Evolutionary conservation across 768 basidiomycete genomes (phyloP), one percentile per base, ranked within the genome.

Genomic region (Tylopilus rubrobrunneus): DNA sequence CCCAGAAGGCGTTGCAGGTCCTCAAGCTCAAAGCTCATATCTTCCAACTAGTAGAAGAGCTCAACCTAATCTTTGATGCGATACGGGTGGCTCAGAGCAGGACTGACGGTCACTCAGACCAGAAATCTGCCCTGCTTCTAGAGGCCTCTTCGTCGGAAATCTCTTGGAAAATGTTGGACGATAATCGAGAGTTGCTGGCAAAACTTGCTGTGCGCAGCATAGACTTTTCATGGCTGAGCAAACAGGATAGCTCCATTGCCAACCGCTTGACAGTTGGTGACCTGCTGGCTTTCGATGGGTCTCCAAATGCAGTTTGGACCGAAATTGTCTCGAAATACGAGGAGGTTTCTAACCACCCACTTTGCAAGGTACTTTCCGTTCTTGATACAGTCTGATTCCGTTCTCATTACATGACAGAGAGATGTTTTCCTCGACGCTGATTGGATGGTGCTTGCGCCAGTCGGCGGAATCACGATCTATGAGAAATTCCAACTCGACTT

Each of bases 381-480:
- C 44, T 17, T 23, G 48, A 17, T 2, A 15, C n/a, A 19, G 7
- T 28, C 17, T 51, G 40, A 55, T 40, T 47, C 10, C 12, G 17
- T 43, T 52, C 37, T 60, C 43, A n/a, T 19, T 33, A 31, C 44
- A 49, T 17, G 53, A 60, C 58, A 91, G 87, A 76, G 78, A 54
- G 83, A 86, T 15, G 69, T 92, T 23, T 94, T 96, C 68, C 75
- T 86, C 19, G 74, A 84, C 1, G 86, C 86, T 2, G 81, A 84
- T 51, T 96, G 93, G 94, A 83, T 78, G 4, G 80, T 89, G 25
- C 74, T 92, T n/a, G 82, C 92, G 1, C 90, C 93, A 15, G 93
- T 98, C 23, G 95, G 93, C 19, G 95, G 95, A 12, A 97, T 98
- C 59, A 82, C 86, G 2, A 90, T 97, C 57, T 87, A 92, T 67